Evolutionary conservation across 805 yeast genomes (phyloP).

Genomic region (Candida cerambycidarum): DNA sequence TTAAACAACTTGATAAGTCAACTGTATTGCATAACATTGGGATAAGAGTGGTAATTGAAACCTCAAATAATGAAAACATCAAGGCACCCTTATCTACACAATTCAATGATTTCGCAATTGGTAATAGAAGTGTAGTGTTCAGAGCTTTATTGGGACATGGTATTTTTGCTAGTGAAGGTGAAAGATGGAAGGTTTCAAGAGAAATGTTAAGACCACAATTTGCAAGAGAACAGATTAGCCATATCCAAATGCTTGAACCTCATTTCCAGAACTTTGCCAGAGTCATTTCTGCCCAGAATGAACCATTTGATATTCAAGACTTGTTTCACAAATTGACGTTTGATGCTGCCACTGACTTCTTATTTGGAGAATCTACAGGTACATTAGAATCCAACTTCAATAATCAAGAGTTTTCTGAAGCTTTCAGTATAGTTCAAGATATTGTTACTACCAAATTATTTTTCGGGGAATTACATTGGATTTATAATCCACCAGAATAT

Average conservation of each 20-base stretch:
- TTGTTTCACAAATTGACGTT: constrained; percentile 36
- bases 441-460: constrained; percentile 29
- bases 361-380: constrained; percentile 39
- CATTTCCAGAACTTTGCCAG: constrained; percentile 29
- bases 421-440: constrained; percentile 37
- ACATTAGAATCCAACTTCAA: constrained; percentile 5
- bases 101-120: constrained; percentile 35
- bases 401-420: constrained; percentile 17
- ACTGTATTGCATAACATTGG: constrained; percentile 1
- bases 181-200: constrained; percentile 39
- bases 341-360: constrained; percentile 41
- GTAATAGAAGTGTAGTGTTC: constrained; percentile 27
- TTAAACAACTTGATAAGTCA: neutral
- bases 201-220: constrained; percentile 41
- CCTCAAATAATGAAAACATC: constrained; percentile 37
- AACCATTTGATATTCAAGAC: constrained; percentile 31
- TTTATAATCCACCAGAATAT: constrained; percentile 29
- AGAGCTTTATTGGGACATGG: constrained; percentile 37
- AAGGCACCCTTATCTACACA: constrained; percentile 39
- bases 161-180: constrained; percentile 37
- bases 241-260: constrained; percentile 31
- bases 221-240: constrained; percentile 37
- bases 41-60: constrained; percentile 17
- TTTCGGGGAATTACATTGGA: constrained; percentile 26
- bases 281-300: constrained; percentile 19